Conservation (phyloP, 2,329 filamentous ascomycete genomes). For the Colletotrichum sp. region DNA sequence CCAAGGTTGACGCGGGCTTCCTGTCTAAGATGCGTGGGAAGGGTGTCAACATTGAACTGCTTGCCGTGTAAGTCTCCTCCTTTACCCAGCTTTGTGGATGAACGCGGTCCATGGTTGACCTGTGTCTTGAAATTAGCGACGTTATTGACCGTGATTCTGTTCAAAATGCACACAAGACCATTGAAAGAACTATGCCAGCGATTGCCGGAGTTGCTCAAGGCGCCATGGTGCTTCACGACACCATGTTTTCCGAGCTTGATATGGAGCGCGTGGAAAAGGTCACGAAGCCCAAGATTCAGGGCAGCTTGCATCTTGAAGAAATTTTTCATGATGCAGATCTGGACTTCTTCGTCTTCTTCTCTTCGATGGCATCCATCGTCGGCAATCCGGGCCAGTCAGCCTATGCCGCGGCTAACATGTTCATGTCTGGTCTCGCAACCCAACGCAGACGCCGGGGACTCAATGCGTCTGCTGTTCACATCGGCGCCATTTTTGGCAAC, state of each 20-base stretch:
- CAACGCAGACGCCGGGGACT: conserved; percentile 40
- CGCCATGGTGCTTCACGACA: conserved; percentile 40
- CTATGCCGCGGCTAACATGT: conserved; percentile 51
- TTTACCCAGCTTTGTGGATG: background rate
- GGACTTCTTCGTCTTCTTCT: conserved; percentile 42
- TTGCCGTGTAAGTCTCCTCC: conserved; percentile 26
- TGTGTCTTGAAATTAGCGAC: conserved; percentile 11
- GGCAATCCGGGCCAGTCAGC: conserved; percentile 44
- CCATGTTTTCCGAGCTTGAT: conserved; percentile 28
- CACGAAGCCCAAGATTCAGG: conserved; percentile 36
- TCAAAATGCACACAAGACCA: background rate
- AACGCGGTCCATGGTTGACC: background rate
- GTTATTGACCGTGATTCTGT: background rate
- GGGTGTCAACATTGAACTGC: conserved; percentile 32
- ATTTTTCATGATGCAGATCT: conserved; percentile 12
- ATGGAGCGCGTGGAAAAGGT: conserved; percentile 26
- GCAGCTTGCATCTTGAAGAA: conserved; percentile 36
- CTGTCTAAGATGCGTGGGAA: conserved; percentile 26
- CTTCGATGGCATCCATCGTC: conserved; percentile 29
- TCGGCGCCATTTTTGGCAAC: conserved; percentile 42
- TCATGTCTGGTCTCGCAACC: conserved; percentile 39
- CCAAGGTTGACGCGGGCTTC: conserved; percentile 24
- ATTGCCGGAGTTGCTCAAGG: conserved; percentile 43
- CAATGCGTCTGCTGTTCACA: conserved; percentile 39
- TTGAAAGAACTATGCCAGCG: background rate